A percentile compares a stretch with the other conserved stretches of the same genome.
Conservation (phyloP, 768 basidiomycete species). For the Pisolithus orientalis region DNA sequence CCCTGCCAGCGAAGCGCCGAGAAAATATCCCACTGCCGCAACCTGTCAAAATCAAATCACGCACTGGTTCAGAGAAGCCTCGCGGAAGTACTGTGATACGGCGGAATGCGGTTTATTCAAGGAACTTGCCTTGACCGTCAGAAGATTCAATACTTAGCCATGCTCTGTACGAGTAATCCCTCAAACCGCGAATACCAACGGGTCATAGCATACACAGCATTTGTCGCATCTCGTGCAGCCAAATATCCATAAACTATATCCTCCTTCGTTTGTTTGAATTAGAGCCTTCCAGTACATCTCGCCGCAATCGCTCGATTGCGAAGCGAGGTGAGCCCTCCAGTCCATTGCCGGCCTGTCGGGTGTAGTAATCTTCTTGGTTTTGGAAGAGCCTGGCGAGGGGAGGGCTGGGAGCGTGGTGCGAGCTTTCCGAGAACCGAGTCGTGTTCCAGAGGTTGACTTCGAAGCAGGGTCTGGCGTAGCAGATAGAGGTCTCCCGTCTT, state of each 20-base stretch:
- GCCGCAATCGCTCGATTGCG: slow-evolving; percentile 45
- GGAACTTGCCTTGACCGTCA: too few relatives aligned
- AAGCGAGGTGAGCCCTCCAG: slow-evolving; percentile 63
- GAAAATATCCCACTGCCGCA: too few relatives aligned
- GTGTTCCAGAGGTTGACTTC: slow-evolving; percentile 26
- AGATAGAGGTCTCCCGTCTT: slow-evolving; percentile 1
- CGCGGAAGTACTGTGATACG: too few relatives aligned
- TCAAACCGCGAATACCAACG: neutral
- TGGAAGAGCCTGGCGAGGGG: slow-evolving; percentile 41
- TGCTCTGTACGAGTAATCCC: too few relatives aligned
- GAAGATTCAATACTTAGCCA: too few relatives aligned
- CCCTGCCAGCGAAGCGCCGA: too few relatives aligned
- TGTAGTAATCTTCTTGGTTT: slow-evolving; percentile 73
- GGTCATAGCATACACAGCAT: neutral
- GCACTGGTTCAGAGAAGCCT: too few relatives aligned
- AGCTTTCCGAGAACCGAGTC: slow-evolving; percentile 62
- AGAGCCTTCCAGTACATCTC: slow-evolving; percentile 52
- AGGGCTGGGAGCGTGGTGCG: slow-evolving; percentile 50
- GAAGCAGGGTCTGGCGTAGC: neutral
- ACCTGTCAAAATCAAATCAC: too few relatives aligned
- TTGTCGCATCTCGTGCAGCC: neutral
- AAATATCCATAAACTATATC: slow-evolving; percentile 4
- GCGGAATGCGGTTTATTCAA: too few relatives aligned
- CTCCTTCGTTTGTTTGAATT: slow-evolving; percentile 48
- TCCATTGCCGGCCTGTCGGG: slow-evolving; percentile 85